These are phyloP conservation scores for Hippophae rhamnoides DNA, from an alignment of 306 rosid genomes.

Conservation along the genomic window DNA sequence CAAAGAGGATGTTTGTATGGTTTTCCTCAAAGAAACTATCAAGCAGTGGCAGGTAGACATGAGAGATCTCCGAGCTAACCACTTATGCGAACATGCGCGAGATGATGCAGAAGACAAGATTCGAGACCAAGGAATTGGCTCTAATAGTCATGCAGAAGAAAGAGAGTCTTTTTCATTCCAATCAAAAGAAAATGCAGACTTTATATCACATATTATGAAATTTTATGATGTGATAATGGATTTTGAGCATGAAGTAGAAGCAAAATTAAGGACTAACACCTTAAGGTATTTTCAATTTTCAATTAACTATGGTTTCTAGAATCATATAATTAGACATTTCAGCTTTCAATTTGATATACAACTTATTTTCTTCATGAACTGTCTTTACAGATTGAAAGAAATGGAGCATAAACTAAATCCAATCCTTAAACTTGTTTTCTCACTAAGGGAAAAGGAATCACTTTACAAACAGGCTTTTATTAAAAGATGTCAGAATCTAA, in stretches of 20 bases:
- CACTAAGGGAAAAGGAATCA: constrained; percentile 36
- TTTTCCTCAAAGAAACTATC: constrained; percentile 31
- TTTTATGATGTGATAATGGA: constrained; percentile 28
- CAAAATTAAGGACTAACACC: constrained; percentile 30
- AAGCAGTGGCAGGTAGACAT: constrained; percentile 39
- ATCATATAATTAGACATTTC: neutral
- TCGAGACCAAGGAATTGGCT: constrained; percentile 10
- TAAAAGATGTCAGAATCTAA: constrained; percentile 68
- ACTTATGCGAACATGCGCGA: no score
- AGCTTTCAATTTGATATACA: neutral
- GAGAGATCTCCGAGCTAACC: no score
- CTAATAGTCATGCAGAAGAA: neutral
- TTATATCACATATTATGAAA: constrained; percentile 23
- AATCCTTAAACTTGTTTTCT: constrained; percentile 20
- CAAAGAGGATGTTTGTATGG: constrained; percentile 35
- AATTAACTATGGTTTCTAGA: no score
- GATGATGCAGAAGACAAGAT: constrained; percentile 25
- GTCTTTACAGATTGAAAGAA: constrained; percentile 43
- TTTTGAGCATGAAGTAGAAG: constrained; percentile 35
- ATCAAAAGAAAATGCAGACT: constrained; percentile 15
- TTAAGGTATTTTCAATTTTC: constrained; percentile 35
- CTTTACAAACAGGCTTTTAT: constrained; percentile 52
- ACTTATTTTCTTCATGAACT: no score
- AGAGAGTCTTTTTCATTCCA: neutral
- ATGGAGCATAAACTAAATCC: constrained; percentile 35